These are phyloP conservation scores for Cyberlindnera bimundalis DNA, from an alignment of 805 yeast genomes.

Conservation along the genomic window DNA sequence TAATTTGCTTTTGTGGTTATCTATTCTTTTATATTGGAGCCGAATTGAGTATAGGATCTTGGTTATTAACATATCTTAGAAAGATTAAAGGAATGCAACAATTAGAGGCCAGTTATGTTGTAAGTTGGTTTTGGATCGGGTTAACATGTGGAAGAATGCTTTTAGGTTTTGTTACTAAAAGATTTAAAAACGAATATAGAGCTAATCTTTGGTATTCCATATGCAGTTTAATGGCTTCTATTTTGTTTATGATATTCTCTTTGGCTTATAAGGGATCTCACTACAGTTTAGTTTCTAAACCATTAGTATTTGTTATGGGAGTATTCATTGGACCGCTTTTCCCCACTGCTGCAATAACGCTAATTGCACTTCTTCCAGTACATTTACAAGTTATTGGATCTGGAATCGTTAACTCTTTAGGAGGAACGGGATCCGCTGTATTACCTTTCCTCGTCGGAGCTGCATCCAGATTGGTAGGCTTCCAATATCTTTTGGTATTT, in stretches of 20 bases:
- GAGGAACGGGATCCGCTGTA: constrained; percentile 81
- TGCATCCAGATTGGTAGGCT: constrained; percentile 17
- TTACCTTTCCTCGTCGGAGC: constrained; percentile 64
- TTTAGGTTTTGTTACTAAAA: constrained; percentile 52
- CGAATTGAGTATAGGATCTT: constrained; percentile 67
- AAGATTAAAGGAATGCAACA: constrained; percentile 48
- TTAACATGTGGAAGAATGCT: constrained; percentile 59
- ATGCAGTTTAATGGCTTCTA: constrained; percentile 31
- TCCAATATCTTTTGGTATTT: constrained; percentile 9
- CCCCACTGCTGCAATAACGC: constrained; percentile 67
- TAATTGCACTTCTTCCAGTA: constrained; percentile 59
- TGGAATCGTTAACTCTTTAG: constrained; percentile 73
- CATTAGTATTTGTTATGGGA: constrained; percentile 43
- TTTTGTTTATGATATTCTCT: constrained; percentile 21
- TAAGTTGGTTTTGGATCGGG: constrained; percentile 73
- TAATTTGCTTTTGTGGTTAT: constrained; percentile 49
- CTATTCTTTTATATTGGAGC: constrained; percentile 65
- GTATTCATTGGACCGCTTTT: constrained; percentile 65
- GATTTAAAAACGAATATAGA: constrained; percentile 42
- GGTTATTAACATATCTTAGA: constrained; percentile 63
- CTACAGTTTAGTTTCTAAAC: constrained; percentile 10
- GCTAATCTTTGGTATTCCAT: constrained; percentile 34
- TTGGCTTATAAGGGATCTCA: constrained; percentile 8
- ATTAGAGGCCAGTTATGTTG: constrained; percentile 53
- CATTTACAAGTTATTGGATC: constrained; percentile 61